Conservation (phyloP, 2,329 filamentous ascomycete genomes). For the Lasiodiplodia theobromae region DNA sequence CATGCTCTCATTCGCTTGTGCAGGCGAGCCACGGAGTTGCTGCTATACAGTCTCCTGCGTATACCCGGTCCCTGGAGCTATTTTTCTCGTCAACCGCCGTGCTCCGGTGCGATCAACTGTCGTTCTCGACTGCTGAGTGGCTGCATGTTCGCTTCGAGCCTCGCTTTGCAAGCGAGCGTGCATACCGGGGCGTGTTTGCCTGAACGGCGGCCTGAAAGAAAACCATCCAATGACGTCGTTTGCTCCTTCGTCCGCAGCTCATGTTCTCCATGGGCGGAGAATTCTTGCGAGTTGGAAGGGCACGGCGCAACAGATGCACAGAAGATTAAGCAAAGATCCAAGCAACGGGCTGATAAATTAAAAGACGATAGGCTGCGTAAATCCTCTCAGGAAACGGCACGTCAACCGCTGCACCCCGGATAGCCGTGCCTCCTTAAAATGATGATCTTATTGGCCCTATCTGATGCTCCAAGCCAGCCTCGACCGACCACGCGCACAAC, state of each 20-base stretch:
- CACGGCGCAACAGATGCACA: background rate
- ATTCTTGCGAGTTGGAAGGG: background rate
- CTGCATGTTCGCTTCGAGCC: constrained; percentile 17
- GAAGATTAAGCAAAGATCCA: background rate
- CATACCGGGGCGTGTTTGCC: constrained; percentile 8
- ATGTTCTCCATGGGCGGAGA: background rate
- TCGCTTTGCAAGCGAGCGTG: constrained; percentile 6
- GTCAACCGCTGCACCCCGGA: background rate
- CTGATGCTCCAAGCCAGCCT: background rate
- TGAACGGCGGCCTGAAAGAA: background rate
- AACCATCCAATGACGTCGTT: constrained; percentile 1
- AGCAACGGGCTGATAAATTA: constrained; percentile 1
- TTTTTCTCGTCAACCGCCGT: background rate
- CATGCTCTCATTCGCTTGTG: background rate
- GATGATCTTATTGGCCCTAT: constrained; percentile 18
- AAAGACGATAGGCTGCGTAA: background rate
- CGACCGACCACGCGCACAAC: background rate
- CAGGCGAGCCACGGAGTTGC: background rate
- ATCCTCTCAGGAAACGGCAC: background rate
- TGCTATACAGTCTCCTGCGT: background rate
- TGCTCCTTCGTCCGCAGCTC: background rate
- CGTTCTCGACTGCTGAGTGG: background rate
- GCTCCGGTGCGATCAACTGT: background rate
- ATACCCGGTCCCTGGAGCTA: background rate
- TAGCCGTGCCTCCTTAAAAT: background rate